These are phyloP conservation scores for Hyaloscypha variabilis DNA, from an alignment of 495 filamentous ascomycete genomes.

Conservation along the genomic window DNA sequence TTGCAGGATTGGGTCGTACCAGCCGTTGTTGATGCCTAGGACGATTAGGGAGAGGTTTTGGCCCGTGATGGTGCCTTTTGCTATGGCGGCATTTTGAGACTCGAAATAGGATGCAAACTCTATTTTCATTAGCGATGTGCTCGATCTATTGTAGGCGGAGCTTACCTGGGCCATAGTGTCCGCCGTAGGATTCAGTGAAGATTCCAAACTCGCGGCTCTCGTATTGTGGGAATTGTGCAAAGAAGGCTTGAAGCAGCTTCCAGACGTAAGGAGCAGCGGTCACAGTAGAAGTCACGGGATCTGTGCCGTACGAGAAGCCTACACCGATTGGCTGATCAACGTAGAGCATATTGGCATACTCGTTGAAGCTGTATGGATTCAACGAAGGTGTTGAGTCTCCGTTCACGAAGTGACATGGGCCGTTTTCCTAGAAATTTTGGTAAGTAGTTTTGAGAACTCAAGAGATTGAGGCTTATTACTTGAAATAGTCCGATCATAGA, in stretches of 20 bases:
- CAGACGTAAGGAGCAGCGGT: constrained; percentile 57
- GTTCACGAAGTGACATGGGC: constrained; percentile 62
- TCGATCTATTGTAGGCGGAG: background rate
- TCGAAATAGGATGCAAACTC: constrained; percentile 55
- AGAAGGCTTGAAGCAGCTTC: constrained; percentile 59
- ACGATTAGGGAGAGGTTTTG: constrained; percentile 55
- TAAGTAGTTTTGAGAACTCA: background rate
- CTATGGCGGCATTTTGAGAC: constrained; percentile 51
- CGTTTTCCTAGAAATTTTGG: constrained; percentile 52
- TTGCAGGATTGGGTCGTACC: constrained; percentile 52
- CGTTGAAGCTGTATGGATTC: constrained; percentile 64
- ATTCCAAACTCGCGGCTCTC: constrained; percentile 56
- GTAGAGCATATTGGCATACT: constrained; percentile 65
- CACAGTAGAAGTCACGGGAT: constrained; percentile 48
- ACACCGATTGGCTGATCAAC: constrained; percentile 66
- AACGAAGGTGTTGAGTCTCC: constrained; percentile 50
- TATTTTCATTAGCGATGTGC: background rate
- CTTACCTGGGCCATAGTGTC: constrained; percentile 51
- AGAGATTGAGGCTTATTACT: constrained; percentile 4
- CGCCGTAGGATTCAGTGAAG: constrained; percentile 60
- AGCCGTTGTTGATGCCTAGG: constrained; percentile 62
- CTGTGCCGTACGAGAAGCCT: constrained; percentile 63
- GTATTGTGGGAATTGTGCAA: constrained; percentile 53
- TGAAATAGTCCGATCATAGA: constrained; percentile 63
- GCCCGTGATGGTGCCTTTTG: constrained; percentile 40